Evolutionary conservation across 371 early-diverging fungal species (phyloP), one percentile per base, ranked within the genome.

Genomic region (Circinella umbellata): DNA sequence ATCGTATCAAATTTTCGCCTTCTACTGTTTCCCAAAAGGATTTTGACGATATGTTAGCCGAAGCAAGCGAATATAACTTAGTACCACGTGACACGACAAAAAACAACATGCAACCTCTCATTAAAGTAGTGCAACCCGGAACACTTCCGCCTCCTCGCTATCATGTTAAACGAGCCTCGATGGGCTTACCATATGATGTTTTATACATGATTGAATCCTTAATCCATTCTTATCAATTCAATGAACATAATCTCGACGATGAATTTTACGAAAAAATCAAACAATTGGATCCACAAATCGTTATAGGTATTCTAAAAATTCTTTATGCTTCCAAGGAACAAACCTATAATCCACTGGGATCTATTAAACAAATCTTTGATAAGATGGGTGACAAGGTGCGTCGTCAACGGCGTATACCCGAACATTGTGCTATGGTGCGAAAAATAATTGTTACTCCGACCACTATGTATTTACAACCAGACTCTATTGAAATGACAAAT

Each of bases 371-470:
- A n/a, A 73, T 73, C 3, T 82, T 63, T 71, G 37, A 72, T 1
- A 46, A 67, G 35, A 57, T 73, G 60, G 73, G 66, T 3, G 59
- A 69, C 20, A 75, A 71, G 36, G 69, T 80, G 1, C 37, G 47
- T 1, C 69, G 70, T 1, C 59, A 71, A 4, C 46, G 76, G 0
- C 78, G 68, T 8, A 73, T 86, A 0, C 90, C 91, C 2, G 64
- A 69, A 3, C 84, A 89, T 64, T 86, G 86, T 48, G 84, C 86
- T 9, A 66, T 80, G 55, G 73, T 90, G 15, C 82, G 90, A 0
- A 91, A 90, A 66, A 76, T 89, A 1, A 74, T 89, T 20, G 71
- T 92, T 0, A 89, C 91, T 0, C 92, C 92, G 0, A 84, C 88
- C 0, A 79, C 81, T 0, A 69, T 92, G n/a, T 86, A 87, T 61